Evolutionary conservation across 306 rosid genomes (phyloP).

Genomic region (Gleditsia sinensis): DNA sequence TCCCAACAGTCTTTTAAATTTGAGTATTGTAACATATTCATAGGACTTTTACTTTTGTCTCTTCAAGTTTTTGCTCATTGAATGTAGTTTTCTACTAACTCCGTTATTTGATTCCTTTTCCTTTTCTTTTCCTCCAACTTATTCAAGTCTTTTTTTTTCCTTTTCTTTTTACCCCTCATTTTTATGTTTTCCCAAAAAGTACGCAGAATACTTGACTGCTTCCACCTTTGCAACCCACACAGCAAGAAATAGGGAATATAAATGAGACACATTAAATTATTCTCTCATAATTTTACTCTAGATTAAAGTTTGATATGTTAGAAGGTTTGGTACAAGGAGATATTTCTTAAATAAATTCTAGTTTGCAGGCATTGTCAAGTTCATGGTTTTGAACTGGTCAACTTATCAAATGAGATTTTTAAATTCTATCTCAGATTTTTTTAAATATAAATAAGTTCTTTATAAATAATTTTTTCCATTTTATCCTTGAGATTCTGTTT

Average conservation of each 20-base stretch:
- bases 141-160: not conserved
- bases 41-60: not conserved
- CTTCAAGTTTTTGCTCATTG: not conserved
- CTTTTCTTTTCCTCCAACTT: not conserved
- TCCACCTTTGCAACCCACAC: not conserved
- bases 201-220: constrained; percentile 2
- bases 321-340: too few species aligned
- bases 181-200: not conserved
- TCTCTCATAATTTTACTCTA: not conserved
- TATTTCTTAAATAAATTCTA: too few species aligned
- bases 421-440: too few species aligned
- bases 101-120: not conserved
- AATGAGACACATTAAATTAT: too few species aligned
- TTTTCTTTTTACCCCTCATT: not conserved
- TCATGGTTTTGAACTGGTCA: constrained; percentile 5
- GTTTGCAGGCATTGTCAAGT: not conserved
- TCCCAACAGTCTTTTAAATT: constrained; percentile 6
- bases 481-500: constrained; percentile 21
- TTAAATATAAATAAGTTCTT: not conserved
- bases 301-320: constrained; percentile 8
- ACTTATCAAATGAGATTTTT: constrained; percentile 27
- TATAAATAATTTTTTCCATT: not conserved
- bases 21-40: not conserved
- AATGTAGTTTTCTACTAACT: not conserved
- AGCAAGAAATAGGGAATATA: not conserved